A percentile compares a stretch with the other conserved stretches of the same genome.
Conservation (phyloP, 1,284 basidiomycete genomes). For the Sphagnurus paluster region DNA sequence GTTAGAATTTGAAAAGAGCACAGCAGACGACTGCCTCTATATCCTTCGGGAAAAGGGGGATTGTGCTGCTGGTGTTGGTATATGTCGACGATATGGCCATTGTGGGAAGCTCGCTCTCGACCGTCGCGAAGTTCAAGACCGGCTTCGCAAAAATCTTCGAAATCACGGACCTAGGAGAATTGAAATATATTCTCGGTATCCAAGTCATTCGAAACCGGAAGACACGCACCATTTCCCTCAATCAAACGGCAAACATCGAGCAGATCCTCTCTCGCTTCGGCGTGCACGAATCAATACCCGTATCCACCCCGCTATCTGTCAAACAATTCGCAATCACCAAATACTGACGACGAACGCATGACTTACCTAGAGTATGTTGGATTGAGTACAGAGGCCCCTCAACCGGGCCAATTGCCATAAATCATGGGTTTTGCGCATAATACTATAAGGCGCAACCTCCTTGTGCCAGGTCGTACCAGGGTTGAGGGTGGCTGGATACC, state of each 20-base stretch:
- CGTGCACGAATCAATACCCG: neutral
- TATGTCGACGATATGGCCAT: constrained; percentile 23
- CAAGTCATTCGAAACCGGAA: neutral
- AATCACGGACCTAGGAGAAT: neutral
- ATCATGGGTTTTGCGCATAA: neutral
- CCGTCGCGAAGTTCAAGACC: constrained; percentile 4
- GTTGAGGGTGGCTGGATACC: neutral
- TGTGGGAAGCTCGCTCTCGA: neutral
- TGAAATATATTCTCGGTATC: neutral
- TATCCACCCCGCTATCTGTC: neutral
- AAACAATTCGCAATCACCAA: too few species aligned
- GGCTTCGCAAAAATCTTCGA: neutral
- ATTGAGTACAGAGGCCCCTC: neutral
- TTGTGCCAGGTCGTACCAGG: neutral
- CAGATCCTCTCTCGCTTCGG: neutral
- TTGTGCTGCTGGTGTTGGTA: constrained; percentile 19
- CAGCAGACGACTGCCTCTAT: constrained; percentile 23
- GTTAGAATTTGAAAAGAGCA: constrained; percentile 12
- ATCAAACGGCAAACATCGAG: neutral
- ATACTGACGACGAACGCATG: too few species aligned
- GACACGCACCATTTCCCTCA: neutral
- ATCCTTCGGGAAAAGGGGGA: constrained; percentile 14
- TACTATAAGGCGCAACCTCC: neutral
- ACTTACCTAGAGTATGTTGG: too few species aligned
- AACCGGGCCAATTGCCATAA: neutral